Conservation (phyloP, 371 early-diverging fungal species). For the Rhizopus sp. region DNA sequence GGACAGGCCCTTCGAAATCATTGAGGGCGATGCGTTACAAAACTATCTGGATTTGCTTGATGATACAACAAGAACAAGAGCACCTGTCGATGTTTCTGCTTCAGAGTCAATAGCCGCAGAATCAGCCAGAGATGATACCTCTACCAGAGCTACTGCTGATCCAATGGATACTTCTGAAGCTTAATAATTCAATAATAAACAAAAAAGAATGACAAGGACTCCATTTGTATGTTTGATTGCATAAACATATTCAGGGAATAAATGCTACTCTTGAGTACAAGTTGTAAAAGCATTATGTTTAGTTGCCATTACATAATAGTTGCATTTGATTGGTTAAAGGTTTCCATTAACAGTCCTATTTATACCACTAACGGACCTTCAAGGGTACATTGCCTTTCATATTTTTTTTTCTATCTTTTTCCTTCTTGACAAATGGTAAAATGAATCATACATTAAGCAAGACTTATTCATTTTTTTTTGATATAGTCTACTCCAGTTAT, state of each 20-base stretch:
- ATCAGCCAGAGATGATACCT: conserved; percentile 11
- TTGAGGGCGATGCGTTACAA: conserved; percentile 82
- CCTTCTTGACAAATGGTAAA: no score
- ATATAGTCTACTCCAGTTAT: conserved; percentile 63
- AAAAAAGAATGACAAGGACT: conserved; percentile 2
- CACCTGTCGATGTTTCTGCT: conserved; percentile 29
- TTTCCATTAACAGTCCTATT: no score
- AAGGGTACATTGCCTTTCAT: no score
- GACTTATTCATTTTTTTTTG: background rate
- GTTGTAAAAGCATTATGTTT: no score
- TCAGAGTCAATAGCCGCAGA: conserved; percentile 24
- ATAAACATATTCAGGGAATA: no score
- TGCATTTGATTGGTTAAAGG: no score
- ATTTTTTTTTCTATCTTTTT: no score
- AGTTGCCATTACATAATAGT: no score
- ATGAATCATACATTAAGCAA: background rate
- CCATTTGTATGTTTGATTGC: background rate
- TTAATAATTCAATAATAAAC: background rate
- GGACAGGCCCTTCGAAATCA: conserved; percentile 71
- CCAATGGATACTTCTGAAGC: conserved; percentile 28
- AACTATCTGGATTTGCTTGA: conserved; percentile 72
- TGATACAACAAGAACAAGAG: conserved; percentile 47
- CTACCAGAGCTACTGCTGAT: conserved; percentile 24
- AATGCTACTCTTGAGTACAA: no score
- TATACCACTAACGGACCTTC: no score